phyloP scores from a whole-genome alignment of 768 basidiomycete genomes.

The Imleria badia region DNA sequence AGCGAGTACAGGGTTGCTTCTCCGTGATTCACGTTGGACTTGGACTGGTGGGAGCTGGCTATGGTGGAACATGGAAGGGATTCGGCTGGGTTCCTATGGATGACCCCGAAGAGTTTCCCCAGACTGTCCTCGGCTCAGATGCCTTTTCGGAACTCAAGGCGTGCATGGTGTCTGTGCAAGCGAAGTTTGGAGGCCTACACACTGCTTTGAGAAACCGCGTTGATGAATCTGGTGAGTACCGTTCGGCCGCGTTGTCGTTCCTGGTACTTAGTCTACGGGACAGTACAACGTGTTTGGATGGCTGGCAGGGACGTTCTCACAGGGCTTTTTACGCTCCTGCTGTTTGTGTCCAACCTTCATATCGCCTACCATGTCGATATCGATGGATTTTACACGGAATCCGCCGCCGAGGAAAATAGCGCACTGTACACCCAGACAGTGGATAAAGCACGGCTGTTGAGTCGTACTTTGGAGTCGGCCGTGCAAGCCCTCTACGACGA shows the following conservation, averaged over 20 bases:
- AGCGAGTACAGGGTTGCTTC: conserved; percentile 63
- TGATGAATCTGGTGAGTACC: conserved; percentile 26
- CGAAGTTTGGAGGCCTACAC: conserved; percentile 41
- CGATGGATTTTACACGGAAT: conserved; percentile 62
- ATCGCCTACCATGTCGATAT: conserved; percentile 82
- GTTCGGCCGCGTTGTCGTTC: neutral
- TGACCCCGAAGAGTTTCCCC: conserved; percentile 46
- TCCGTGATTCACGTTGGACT: conserved; percentile 63
- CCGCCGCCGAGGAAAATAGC: conserved; percentile 41
- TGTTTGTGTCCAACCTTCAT: conserved; percentile 66
- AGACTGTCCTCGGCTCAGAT: conserved; percentile 48
- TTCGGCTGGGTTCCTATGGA: conserved; percentile 74
- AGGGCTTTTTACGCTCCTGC: conserved; percentile 57
- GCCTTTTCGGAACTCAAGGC: conserved; percentile 54
- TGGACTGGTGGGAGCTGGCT: conserved; percentile 79
- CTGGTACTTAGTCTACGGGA: conserved; percentile 4
- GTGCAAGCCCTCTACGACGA: conserved; percentile 78
- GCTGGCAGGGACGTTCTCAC: conserved; percentile 53
- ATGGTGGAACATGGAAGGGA: conserved; percentile 77
- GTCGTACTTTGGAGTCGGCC: conserved; percentile 67
- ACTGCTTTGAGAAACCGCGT: conserved; percentile 21
- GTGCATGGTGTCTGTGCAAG: conserved; percentile 49
- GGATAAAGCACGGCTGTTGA: conserved; percentile 62
- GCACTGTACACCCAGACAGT: conserved; percentile 63
- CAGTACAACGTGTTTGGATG: conserved; percentile 31